Evolutionary conservation across 2,329 filamentous ascomycete genomes (phyloP), one percentile per base, ranked within the genome.

Genomic region (Aspergillus pseudoglaucus): DNA sequence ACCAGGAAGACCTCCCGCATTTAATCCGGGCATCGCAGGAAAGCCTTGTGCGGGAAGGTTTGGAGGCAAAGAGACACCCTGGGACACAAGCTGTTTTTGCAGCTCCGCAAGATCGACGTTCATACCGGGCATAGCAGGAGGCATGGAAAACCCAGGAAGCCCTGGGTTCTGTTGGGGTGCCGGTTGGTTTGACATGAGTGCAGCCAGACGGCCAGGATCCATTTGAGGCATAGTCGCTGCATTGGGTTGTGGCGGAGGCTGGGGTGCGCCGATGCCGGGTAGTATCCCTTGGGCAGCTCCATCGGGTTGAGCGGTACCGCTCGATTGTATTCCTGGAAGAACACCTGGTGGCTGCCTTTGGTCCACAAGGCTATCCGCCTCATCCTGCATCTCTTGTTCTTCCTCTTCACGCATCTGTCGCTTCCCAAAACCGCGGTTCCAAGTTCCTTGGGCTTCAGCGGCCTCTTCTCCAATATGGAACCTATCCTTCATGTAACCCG

Each of bases 381-480:
- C 93, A 63, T 97, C 93, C 65, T 96, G 88, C 50, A 87, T 77
- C 67, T 97, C 90, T 63, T 91, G 88, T 63, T 96, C 90, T 66
- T 97, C 93, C 59, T 96, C 90, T 59, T 95, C 90, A 55, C 90
- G 86, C 58, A 87, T 81, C 67, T 93, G 85, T 42, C 84, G 82
- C 27, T 87, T 82, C 47, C 86, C 83, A 49, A 87, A 85, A 35
- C 87, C 84, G 25, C 88, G 82, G 63, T 90, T 90, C 82, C 87
- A 96, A 1, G 90, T 96, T n/a, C 93, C 93, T 66, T 93, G 87
- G 0, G 89, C 90, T 71, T 96, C 90, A 22, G 91, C 91, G 0
- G 90, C 90, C 6, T 88, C 84, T 69, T 96, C 90, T 43, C 93
- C 93, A 53, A 97, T 93, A 64, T 98, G 93, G 67, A 94, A 96